Conservation (phyloP, 2,329 filamentous ascomycete species). For the Massarina eburnea region DNA sequence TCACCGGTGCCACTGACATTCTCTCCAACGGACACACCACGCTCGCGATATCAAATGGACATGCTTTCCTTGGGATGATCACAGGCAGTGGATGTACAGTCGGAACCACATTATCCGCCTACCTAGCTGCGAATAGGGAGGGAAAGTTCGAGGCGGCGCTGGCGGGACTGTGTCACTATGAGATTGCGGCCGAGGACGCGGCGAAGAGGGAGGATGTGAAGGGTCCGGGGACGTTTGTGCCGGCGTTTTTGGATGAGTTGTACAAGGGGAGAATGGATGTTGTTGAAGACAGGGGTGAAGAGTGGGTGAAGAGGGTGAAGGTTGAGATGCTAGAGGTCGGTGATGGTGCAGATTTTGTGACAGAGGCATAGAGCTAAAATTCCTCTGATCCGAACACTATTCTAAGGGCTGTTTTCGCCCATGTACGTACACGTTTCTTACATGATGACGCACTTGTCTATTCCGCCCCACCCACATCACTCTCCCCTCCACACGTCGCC, state of each 20-base stretch:
- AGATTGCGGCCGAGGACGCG: slow-evolving; percentile 74
- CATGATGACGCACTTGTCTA: too few species aligned
- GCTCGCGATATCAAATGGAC: slow-evolving; percentile 73
- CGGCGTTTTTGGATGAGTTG: slow-evolving; percentile 77
- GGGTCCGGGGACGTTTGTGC: slow-evolving; percentile 85
- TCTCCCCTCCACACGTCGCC: neutral
- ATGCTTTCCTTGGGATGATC: slow-evolving; percentile 68
- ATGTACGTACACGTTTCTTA: too few species aligned
- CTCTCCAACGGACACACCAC: slow-evolving; percentile 73
- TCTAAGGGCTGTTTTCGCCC: too few species aligned
- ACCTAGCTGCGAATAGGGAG: slow-evolving; percentile 60
- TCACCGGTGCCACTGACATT: slow-evolving; percentile 79
- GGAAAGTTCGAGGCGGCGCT: slow-evolving; percentile 66
- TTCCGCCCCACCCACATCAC: neutral
- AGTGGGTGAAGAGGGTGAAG: slow-evolving; percentile 12
- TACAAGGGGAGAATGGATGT: slow-evolving; percentile 34
- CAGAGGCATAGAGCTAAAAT: too few species aligned
- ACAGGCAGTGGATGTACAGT: slow-evolving; percentile 81
- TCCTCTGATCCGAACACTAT: too few species aligned
- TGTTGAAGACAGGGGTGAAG: slow-evolving; percentile 10
- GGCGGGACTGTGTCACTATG: slow-evolving; percentile 74
- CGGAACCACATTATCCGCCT: slow-evolving; percentile 77
- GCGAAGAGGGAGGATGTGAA: slow-evolving; percentile 60
- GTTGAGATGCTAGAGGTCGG: slow-evolving; percentile 17
- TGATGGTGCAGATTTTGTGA: neutral